These are phyloP conservation scores for Dictyostelium capitatum DNA, from an alignment of 78 protist genomes.

Conservation along the genomic window DNA sequence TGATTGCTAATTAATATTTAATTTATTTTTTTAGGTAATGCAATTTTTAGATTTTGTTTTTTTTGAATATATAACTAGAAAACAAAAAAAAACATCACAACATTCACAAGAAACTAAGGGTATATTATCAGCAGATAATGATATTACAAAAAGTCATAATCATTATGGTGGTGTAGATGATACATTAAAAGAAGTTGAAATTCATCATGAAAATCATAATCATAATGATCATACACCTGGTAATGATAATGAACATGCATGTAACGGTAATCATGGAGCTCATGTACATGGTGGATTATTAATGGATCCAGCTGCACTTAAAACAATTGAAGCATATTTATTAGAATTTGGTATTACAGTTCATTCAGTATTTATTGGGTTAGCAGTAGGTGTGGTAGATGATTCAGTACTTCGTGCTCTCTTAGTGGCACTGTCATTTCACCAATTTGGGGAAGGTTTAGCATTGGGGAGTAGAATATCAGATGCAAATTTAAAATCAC, in stretches of 20 bases:
- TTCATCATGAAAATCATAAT: background rate
- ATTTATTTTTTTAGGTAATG: background rate
- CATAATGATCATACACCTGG: background rate
- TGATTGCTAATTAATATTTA: too few relatives aligned
- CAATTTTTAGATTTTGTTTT: slow-evolving; percentile 5
- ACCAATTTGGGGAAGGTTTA: slow-evolving; percentile 83
- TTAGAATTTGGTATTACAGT: slow-evolving; percentile 73
- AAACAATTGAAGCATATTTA: slow-evolving; percentile 44
- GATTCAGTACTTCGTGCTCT: background rate
- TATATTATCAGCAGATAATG: background rate
- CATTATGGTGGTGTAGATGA: too few relatives aligned
- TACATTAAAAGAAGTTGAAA: too few relatives aligned
- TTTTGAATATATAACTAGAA: background rate
- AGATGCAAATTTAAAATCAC: slow-evolving; percentile 18
- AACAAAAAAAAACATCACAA: background rate
- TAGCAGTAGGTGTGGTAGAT: slow-evolving; percentile 53
- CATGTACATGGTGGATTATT: slow-evolving; percentile 37
- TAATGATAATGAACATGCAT: background rate
- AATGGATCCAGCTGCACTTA: background rate
- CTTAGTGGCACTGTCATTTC: slow-evolving; percentile 70
- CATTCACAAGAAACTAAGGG: too few relatives aligned
- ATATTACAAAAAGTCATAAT: too few relatives aligned
- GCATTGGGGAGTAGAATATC: slow-evolving; percentile 44
- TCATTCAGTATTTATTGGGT: slow-evolving; percentile 78
- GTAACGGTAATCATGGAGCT: background rate